Percentiles rank a stretch among this genome's conserved stretches.
Evolutionary conservation across 345 rosid species (phyloP).

Genomic region (Draba incana): DNA sequence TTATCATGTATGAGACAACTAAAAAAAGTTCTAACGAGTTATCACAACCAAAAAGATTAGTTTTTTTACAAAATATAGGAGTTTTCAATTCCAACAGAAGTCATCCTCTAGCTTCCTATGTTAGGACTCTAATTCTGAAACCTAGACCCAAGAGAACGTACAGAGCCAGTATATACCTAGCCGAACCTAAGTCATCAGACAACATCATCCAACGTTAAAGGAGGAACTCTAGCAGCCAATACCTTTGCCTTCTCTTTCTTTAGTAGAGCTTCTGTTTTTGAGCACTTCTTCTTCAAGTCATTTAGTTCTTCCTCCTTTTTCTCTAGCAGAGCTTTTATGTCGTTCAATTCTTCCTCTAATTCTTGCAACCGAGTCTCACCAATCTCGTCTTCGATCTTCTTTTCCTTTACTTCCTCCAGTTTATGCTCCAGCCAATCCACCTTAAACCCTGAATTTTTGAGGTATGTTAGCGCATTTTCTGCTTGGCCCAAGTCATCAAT

Average conservation of each 20-base stretch:
- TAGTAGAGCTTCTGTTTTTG: not conserved
- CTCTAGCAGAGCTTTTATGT: not conserved
- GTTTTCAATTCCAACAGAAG: not conserved
- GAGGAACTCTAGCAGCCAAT: not conserved
- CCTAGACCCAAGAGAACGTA: no score
- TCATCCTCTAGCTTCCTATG: not conserved
- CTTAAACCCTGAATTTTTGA: not conserved
- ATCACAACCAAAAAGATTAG: not conserved
- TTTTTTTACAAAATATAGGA: not conserved
- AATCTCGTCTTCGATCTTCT: not conserved
- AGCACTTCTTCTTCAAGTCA: not conserved
- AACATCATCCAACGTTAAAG: not conserved
- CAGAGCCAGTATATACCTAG: no score
- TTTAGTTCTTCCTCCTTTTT: not conserved
- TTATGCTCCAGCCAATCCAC: slow-evolving; percentile 26
- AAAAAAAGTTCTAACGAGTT: no score
- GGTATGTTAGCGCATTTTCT: not conserved
- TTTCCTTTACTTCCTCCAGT: slow-evolving; percentile 1
- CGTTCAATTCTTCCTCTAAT: not conserved
- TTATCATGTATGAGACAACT: not conserved
- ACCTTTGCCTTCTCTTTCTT: slow-evolving; percentile 16
- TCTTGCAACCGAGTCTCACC: slow-evolving; percentile 1
- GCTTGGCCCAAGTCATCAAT: slow-evolving; percentile 9
- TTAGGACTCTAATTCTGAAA: no score
- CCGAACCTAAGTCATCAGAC: not conserved